These are phyloP conservation scores for Saccharomyces uvarum DNA, from an alignment of 1,139 yeast genomes.

Conservation along the genomic window DNA sequence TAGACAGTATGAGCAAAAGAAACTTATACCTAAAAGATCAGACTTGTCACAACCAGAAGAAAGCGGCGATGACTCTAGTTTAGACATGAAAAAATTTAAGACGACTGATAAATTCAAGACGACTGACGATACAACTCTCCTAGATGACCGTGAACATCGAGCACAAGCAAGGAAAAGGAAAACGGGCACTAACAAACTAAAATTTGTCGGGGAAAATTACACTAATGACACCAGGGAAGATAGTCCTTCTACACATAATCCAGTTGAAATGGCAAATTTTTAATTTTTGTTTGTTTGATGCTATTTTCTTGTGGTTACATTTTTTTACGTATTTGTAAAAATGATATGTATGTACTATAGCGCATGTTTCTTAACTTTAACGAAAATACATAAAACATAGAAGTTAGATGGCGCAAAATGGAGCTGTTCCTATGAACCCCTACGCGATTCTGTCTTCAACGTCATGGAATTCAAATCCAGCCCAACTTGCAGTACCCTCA, in stretches of 20 bases:
- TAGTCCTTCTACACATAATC: neutral
- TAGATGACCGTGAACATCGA: neutral
- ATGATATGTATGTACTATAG: slow-evolving; percentile 5
- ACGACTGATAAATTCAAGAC: slow-evolving; percentile 10
- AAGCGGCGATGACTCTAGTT: slow-evolving; percentile 1
- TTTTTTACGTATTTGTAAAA: slow-evolving; percentile 1
- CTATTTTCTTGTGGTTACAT: neutral
- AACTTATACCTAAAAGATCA: neutral
- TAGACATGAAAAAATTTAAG: slow-evolving; percentile 14
- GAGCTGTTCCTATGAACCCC: neutral
- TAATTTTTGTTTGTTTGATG: neutral
- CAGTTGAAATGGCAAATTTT: slow-evolving; percentile 14
- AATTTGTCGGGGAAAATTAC: slow-evolving; percentile 8
- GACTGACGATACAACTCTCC: neutral
- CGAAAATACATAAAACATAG: neutral
- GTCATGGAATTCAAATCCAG: neutral
- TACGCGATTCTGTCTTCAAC: neutral
- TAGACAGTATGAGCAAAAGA: neutral
- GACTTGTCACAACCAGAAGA: neutral
- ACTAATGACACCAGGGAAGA: slow-evolving; percentile 4
- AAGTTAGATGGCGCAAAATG: neutral
- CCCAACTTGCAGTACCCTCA: neutral
- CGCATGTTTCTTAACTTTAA: neutral
- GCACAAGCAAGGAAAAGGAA: neutral
- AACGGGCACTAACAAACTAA: slow-evolving; percentile 10